Percentiles rank a stretch among this genome's conserved stretches.
These are phyloP conservation scores for Penicillium sp. DNA, from an alignment of 2,329 filamentous ascomycete species.

Conservation along the genomic window DNA sequence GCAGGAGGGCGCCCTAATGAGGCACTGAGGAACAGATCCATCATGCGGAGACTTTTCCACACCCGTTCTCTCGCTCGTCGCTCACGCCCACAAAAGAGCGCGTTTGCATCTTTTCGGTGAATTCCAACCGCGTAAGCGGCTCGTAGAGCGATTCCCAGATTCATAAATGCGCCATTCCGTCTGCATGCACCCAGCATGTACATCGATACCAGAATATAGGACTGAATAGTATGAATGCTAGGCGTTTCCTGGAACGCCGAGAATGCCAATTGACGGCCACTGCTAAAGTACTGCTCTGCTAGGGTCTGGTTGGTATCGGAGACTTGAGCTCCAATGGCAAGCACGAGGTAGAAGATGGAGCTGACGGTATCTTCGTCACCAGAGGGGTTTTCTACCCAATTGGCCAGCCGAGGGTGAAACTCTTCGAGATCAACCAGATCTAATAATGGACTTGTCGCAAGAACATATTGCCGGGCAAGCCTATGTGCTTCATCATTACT, in stretches of 20 bases:
- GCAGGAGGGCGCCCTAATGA: slow-evolving; percentile 54
- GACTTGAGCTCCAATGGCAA: slow-evolving; percentile 51
- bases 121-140: slow-evolving; percentile 55
- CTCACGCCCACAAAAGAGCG: slow-evolving; percentile 47
- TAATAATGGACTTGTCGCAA: slow-evolving; percentile 50
- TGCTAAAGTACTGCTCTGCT: slow-evolving; percentile 50
- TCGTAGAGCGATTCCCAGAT: slow-evolving; percentile 53
- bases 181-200: slow-evolving; percentile 55
- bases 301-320: slow-evolving; percentile 40
- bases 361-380: slow-evolving; percentile 44
- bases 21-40: slow-evolving; percentile 54
- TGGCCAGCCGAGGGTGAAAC: slow-evolving; percentile 39
- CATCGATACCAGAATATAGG: slow-evolving; percentile 52
- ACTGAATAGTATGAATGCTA: slow-evolving; percentile 53
- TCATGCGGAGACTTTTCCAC: slow-evolving; percentile 54
- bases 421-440: slow-evolving; percentile 51
- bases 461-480: slow-evolving; percentile 45
- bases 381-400: slow-evolving; percentile 38
- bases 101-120: slow-evolving; percentile 54
- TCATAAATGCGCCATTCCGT: slow-evolving; percentile 54
- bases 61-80: slow-evolving; percentile 48
- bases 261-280: slow-evolving; percentile 47
- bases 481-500: slow-evolving; percentile 41
- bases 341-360: slow-evolving; percentile 53
- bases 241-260: slow-evolving; percentile 51